These are phyloP conservation scores for Pseudogymnoascus sp. DNA, from an alignment of 2,329 filamentous ascomycete species.

Conservation along the genomic window DNA sequence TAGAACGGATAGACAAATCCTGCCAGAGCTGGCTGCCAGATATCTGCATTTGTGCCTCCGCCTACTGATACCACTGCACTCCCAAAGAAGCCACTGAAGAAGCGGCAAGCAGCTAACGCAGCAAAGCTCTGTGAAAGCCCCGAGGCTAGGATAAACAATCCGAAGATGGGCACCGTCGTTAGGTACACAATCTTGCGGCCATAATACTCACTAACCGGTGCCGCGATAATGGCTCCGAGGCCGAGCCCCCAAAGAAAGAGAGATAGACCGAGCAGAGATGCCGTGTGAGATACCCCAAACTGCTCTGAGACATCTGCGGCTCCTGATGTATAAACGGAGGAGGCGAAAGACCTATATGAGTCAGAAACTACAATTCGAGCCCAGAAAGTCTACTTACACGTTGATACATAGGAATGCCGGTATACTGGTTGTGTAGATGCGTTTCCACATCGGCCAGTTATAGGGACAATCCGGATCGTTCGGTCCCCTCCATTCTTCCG, in stretches of 20 bases:
- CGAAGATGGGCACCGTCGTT: slow-evolving; percentile 38
- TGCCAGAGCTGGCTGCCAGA: slow-evolving; percentile 12
- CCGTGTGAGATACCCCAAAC: slow-evolving; percentile 48
- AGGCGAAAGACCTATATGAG: slow-evolving; percentile 41
- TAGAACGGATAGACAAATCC: slow-evolving; percentile 12
- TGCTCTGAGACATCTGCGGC: slow-evolving; percentile 39
- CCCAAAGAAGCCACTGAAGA: slow-evolving; percentile 25
- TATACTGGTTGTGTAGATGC: slow-evolving; percentile 32
- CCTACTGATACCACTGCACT: slow-evolving; percentile 17
- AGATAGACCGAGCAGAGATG: slow-evolving; percentile 50
- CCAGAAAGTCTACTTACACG: slow-evolving; percentile 11
- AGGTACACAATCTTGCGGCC: slow-evolving; percentile 28
- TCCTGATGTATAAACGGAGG: slow-evolving; percentile 47
- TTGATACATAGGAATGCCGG: slow-evolving; percentile 33
- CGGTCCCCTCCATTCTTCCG: slow-evolving; percentile 13
- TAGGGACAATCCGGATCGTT: slow-evolving; percentile 29
- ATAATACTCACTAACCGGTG: slow-evolving; percentile 48
- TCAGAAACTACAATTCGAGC: background rate
- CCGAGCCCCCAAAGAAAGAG: slow-evolving; percentile 47
- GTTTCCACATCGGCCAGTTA: slow-evolving; percentile 44
- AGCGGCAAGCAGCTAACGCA: slow-evolving; percentile 25
- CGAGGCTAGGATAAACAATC: slow-evolving; percentile 49
- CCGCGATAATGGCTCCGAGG: slow-evolving; percentile 46
- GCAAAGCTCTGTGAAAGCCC: slow-evolving; percentile 33
- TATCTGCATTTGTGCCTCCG: slow-evolving; percentile 18